Conservation (phyloP, 768 basidiomycete genomes). For the Kwoniella newhampshirensis region DNA sequence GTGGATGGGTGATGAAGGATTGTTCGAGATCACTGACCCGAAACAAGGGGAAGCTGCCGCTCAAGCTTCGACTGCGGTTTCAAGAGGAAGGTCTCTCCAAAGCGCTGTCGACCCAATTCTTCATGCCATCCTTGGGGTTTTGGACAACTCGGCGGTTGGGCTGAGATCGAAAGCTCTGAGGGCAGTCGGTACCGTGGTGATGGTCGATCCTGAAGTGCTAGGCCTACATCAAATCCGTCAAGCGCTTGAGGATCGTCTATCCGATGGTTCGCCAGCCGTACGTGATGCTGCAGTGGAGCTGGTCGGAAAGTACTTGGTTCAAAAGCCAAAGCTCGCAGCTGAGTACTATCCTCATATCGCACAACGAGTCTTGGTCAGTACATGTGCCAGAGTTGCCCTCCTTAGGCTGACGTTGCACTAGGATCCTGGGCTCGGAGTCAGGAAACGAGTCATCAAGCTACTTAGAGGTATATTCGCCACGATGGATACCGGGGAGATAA, state of each 20-base stretch:
- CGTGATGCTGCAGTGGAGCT: constrained; percentile 95
- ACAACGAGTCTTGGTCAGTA: constrained; percentile 82
- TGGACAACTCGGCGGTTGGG: constrained; percentile 83
- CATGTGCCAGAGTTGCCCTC: too few relatives aligned
- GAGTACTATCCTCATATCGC: constrained; percentile 87
- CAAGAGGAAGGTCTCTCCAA: constrained; percentile 57
- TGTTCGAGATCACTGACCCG: constrained; percentile 65
- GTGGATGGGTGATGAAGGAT: constrained; percentile 70
- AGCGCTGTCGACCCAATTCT: constrained; percentile 82
- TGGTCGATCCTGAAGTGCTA: constrained; percentile 80
- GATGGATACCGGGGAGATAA: constrained; percentile 62
- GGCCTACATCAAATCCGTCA: constrained; percentile 65
- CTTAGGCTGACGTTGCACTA: constrained; percentile 50
- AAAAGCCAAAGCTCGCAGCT: constrained; percentile 79
- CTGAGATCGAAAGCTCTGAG: constrained; percentile 92
- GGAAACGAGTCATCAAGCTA: constrained; percentile 94
- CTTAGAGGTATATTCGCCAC: constrained; percentile 76
- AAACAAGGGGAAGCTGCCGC: constrained; percentile 25
- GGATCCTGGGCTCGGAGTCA: constrained; percentile 91
- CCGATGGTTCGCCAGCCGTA: constrained; percentile 89
- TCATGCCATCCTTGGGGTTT: constrained; percentile 69
- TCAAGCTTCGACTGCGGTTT: constrained; percentile 25
- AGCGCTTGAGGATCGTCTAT: constrained; percentile 83
- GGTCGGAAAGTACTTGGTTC: constrained; percentile 94
- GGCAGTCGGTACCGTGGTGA: constrained; percentile 84